These are phyloP conservation scores for Eleusine indica DNA, from an alignment of 176 grass and related monocot species.

Conservation along the genomic window DNA sequence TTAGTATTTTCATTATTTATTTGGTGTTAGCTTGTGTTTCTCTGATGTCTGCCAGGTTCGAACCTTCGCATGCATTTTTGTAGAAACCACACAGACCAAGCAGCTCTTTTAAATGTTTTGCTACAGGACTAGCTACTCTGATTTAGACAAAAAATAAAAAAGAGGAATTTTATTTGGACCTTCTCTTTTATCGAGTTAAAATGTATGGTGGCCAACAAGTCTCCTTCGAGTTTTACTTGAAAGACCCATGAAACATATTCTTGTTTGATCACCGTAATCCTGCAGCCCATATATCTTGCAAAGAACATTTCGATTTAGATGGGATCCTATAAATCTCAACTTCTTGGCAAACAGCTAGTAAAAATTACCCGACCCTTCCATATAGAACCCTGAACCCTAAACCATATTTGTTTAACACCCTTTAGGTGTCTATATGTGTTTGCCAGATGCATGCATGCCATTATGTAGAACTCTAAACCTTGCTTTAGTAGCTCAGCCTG, in stretches of 20 bases:
- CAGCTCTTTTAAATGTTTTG: neutral
- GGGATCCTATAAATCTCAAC: neutral
- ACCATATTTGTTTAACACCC: neutral
- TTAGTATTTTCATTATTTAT: neutral
- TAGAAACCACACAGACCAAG: neutral
- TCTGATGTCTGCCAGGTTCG: neutral
- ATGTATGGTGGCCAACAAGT: neutral
- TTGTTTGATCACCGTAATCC: neutral
- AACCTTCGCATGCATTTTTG: neutral
- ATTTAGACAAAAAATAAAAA: neutral
- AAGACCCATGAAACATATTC: neutral
- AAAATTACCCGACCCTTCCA: neutral
- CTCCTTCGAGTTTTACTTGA: neutral
- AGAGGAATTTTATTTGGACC: no score
- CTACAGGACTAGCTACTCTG: neutral
- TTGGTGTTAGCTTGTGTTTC: neutral
- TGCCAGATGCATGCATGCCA: neutral
- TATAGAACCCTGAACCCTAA: neutral
- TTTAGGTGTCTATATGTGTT: neutral
- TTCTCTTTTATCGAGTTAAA: neutral
- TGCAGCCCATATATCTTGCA: neutral
- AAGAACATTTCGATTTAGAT: slow-evolving; percentile 7
- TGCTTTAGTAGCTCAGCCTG: neutral
- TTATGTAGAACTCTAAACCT: neutral
- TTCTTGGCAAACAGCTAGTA: neutral